Base-by-base conservation (phyloP, 768 basidiomycete genomes). In the Termitomyces sp. region DNA sequence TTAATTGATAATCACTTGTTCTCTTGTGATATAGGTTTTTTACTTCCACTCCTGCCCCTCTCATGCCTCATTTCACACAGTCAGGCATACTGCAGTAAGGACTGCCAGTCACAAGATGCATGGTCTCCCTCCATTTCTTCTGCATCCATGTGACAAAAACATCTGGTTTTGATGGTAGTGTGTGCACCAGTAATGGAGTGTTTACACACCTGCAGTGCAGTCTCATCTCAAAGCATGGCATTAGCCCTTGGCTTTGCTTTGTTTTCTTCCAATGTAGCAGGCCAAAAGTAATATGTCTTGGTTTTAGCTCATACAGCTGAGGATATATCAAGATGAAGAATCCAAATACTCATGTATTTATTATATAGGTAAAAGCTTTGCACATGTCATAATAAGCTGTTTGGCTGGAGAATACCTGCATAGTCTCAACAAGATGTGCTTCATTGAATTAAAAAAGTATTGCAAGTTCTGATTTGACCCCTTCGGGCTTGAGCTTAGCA, bases 61-160 rank as follows among this genome's bases (percentile, higher is more conserved):
- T 47, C 61, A 51, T 55, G 58, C 63, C 67, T 63, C 36, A 56
- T 45, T 62, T 65, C 65, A 56, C 59, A 88, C 60, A 88, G 87
- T 58, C 81, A 78, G 58, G 81, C 84, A 0, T 91, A 89, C 70
- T 90, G 88, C 73, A 86, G 83, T 67, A 83, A 85, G 64, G 79
- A 82, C 62, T 91, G 89, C 68, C 81, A 86, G 67, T 76, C 70
- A 58, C 70, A 75, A 50, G 89, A 90, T 70, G 72, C 81, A 57
- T 81, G 82, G 5, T 88, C 87, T 0, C 87, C 88, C 1, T 84
- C 85, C 45, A 77, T 87, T 46, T 88, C 86, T 34, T 84, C 83
- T 6, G 76, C 83, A 6, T 88, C 86, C 70, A 88, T n/a, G n/a
- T n/a, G n/a, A n/a, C n/a, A n/a, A n/a, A n/a, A n/a, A n/a, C n/a